Conservation (phyloP, 768 basidiomycete species). For the Termitomyces heimii region DNA sequence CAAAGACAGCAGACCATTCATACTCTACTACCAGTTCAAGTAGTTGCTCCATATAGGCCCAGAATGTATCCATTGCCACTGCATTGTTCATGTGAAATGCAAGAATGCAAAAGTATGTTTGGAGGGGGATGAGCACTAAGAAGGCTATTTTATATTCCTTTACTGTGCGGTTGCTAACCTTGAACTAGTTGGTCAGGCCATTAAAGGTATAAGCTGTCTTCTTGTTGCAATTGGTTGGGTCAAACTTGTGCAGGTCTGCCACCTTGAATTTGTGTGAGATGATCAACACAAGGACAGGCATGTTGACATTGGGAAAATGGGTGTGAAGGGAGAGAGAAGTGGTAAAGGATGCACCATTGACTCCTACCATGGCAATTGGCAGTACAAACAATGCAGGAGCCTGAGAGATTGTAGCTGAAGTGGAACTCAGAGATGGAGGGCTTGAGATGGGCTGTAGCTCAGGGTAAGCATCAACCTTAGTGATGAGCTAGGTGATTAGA, state of each 20-base stretch:
- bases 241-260: too few species aligned
- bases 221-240: too few species aligned
- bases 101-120: not conserved
- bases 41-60: not conserved
- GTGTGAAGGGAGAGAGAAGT: not conserved
- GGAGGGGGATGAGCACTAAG: too few species aligned
- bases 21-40: not conserved
- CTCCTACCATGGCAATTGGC: not conserved
- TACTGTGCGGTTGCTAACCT: too few species aligned
- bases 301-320: not conserved
- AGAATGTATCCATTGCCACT: not conserved
- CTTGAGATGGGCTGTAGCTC: not conserved
- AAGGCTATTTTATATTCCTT: too few species aligned
- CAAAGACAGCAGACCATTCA: not conserved
- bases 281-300: too few species aligned
- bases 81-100: not conserved
- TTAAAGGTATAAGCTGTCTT: too few species aligned
- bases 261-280: too few species aligned
- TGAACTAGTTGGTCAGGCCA: too few species aligned
- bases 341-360: not conserved
- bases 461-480: not conserved
- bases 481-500: not conserved
- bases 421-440: too few species aligned
- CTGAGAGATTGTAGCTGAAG: too few species aligned
- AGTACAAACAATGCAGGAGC: not conserved